These are phyloP conservation scores for Hemisphaericaspora nanyangensis DNA, from an alignment of 805 yeast species.

Conservation along the genomic window DNA sequence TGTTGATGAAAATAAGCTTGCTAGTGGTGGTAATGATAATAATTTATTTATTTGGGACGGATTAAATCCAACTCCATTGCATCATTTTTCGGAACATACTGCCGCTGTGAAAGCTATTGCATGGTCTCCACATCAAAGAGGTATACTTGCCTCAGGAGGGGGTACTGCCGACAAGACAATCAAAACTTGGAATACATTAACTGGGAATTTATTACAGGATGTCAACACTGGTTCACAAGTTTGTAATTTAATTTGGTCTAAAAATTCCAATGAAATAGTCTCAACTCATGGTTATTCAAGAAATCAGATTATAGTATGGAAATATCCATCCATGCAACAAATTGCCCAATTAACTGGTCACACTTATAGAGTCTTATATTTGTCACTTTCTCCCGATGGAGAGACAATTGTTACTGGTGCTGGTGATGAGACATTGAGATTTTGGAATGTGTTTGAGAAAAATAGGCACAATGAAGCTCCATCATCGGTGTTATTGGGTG, in stretches of 20 bases:
- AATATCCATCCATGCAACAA: conserved; percentile 88
- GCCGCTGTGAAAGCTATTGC: conserved; percentile 97
- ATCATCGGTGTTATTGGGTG: conserved; percentile 64
- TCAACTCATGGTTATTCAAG: conserved; percentile 93
- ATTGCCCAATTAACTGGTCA: conserved; percentile 93
- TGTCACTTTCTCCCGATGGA: conserved; percentile 92
- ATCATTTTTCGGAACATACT: conserved; percentile 73
- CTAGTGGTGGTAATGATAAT: conserved; percentile 95
- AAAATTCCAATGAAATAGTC: conserved; percentile 86
- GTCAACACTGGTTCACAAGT: conserved; percentile 97
- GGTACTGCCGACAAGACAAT: conserved; percentile 92
- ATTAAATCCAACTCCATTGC: conserved; percentile 59
- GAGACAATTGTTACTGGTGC: conserved; percentile 97
- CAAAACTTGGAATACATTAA: conserved; percentile 87
- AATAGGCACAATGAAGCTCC: conserved; percentile 55
- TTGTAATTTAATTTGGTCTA: conserved; percentile 91
- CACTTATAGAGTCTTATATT: conserved; percentile 83
- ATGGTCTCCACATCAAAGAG: conserved; percentile 97
- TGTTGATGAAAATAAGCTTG: conserved; percentile 82
- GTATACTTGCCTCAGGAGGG: conserved; percentile 91
- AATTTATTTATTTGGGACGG: conserved; percentile 87
- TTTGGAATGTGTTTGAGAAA: conserved; percentile 93
- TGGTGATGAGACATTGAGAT: conserved; percentile 93
- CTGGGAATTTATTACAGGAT: conserved; percentile 69
- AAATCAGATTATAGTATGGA: conserved; percentile 91